Conservation (phyloP, 208 protist genomes). For the Leishmania tropica region DNA sequence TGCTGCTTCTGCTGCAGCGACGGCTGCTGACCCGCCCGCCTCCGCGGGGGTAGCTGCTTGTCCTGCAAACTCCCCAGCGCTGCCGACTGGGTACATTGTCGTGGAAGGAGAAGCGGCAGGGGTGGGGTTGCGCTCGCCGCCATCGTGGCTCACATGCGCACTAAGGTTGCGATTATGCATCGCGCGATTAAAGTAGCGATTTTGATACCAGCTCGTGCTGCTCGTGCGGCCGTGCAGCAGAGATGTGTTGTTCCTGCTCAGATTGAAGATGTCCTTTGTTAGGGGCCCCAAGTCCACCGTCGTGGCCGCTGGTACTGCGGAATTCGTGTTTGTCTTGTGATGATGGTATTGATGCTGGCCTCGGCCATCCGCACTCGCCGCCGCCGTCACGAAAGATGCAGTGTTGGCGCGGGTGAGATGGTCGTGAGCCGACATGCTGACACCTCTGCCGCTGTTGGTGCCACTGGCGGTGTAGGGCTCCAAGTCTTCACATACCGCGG, state of each 20-base stretch:
- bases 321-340: not conserved
- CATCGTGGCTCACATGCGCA: conserved; percentile 11
- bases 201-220: conserved; percentile 61
- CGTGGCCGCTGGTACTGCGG: not conserved
- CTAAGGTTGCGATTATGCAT: conserved; percentile 39
- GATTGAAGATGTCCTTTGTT: not conserved
- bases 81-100: not conserved
- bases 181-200: conserved; percentile 41
- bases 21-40: not conserved
- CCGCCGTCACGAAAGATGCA: not conserved
- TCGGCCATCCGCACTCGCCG: not conserved
- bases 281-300: not conserved
- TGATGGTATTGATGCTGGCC: not conserved
- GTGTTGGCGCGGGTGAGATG: conserved; percentile 8
- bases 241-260: not conserved
- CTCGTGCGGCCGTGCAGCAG: conserved; percentile 60
- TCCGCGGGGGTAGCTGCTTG: not conserved
- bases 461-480: not conserved
- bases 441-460: not conserved
- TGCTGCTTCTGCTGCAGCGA: not conserved
- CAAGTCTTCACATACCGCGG: conserved; percentile 3
- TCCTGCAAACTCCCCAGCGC: not conserved
- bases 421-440: not conserved
- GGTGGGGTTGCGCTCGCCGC: not conserved
- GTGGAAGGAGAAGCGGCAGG: not conserved